Base-by-base conservation (phyloP, 2,329 filamentous ascomycete species). In the Xenoacremonium recifei region DNA sequence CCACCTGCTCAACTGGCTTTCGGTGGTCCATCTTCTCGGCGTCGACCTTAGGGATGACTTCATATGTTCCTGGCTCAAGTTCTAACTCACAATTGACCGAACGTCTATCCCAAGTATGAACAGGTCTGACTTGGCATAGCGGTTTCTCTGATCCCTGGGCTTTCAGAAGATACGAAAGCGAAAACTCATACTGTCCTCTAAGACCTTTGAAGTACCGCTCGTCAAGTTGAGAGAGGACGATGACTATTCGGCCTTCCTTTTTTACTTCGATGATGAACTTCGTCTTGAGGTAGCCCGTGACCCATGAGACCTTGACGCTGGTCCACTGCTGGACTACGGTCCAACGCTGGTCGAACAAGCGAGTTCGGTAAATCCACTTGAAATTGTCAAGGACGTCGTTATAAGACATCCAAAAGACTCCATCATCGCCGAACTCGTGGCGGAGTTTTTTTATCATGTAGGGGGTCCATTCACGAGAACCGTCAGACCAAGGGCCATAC, bases 401-500 rank as follows among this genome's bases (percentile, higher is more conserved):
- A 49, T 65, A 72, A 4, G 65, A 59, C 64, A 73, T 73, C 71
- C 71, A 71, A 49, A 71, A 72, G 16, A 66, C 69, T 13, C 84
- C 84, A 50, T 87, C 82, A 50, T 87, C 81, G 15, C 82, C 83
- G 50, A 87, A 87, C 37, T 75, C 76, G 58, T 87, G 81, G 20
- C 75, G 69, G 3, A 88, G 68, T 47, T 79, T 77, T 47, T 77
- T 65, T 68, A 89, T 82, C 83, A 84, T 87, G 54, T 87, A 78
- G 0, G 84, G 70, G 2, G 82, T 88, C 85, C 85, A 89, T 58
- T 88, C 78, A 50, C 83, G 80, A 5, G 81, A 85, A 1, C 85
- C 85, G 58, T 89, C 85, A 27, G 79, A 80, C 85, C 85, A 89
- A 4, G 82, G 74, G 12, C 85, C 85, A 40, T 77, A 82, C 84